phyloP scores from a whole-genome alignment of 2,329 filamentous ascomycete genomes.

The Lecanicillium sp. region DNA sequence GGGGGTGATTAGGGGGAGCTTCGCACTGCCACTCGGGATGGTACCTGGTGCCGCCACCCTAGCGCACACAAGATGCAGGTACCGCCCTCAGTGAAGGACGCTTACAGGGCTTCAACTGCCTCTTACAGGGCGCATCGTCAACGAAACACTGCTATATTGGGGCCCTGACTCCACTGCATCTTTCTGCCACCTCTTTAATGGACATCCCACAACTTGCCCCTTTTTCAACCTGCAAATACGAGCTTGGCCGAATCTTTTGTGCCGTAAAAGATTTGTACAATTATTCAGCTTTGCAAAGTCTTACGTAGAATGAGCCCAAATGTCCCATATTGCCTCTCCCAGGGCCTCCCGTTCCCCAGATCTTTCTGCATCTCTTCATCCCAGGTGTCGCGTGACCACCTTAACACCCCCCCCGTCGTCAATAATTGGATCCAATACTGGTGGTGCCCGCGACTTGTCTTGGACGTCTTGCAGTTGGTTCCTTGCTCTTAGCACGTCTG shows the following conservation, averaged over 20 bases:
- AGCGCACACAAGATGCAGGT: no score
- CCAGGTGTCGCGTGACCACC: constrained; percentile 5
- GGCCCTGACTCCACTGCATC: background rate
- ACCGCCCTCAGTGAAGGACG: no score
- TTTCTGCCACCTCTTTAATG: no score
- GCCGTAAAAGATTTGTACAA: background rate
- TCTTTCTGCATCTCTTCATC: background rate
- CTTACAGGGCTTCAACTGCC: background rate
- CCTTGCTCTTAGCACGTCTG: no score
- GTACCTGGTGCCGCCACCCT: no score
- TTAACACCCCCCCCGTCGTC: background rate
- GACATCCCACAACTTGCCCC: constrained; percentile 4
- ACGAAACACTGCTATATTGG: constrained; percentile 3
- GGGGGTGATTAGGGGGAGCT: background rate
- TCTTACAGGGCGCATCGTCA: background rate
- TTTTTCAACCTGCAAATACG: no score
- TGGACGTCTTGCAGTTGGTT: no score
- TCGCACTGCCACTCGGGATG: no score
- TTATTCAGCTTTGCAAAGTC: no score
- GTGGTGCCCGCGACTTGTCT: no score
- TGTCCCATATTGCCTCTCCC: background rate
- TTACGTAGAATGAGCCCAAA: background rate
- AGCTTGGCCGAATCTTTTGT: background rate
- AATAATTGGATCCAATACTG: background rate
- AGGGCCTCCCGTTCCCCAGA: no score